phyloP scores from a whole-genome alignment of 176 grass and related monocot species.

The Pontederia paniculata region DNA sequence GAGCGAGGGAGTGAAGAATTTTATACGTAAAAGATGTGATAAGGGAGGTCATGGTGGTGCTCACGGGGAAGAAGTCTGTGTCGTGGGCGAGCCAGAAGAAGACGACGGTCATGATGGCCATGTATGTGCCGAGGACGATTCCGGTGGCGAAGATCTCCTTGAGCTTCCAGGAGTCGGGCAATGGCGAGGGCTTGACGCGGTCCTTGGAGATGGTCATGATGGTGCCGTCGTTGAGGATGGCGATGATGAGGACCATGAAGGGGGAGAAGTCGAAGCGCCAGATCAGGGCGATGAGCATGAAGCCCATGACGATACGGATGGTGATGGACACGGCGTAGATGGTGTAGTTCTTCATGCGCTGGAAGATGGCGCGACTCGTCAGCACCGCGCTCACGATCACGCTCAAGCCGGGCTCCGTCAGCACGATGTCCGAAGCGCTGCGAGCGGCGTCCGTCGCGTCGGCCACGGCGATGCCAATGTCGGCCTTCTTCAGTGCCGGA shows the following conservation, averaged over 20 bases:
- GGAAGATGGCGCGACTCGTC: conserved; percentile 85
- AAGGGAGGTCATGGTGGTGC: background rate
- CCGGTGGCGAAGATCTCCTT: conserved; percentile 92
- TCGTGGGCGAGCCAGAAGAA: conserved; percentile 88
- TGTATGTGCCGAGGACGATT: conserved; percentile 81
- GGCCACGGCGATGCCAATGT: conserved; percentile 90
- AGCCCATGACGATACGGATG: conserved; percentile 80
- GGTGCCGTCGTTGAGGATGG: conserved; percentile 96
- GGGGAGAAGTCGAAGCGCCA: conserved; percentile 92
- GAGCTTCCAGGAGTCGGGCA: conserved; percentile 80
- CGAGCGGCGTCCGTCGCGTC: conserved; percentile 90
- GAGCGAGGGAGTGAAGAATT: background rate
- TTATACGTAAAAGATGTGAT: background rate
- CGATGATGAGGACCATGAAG: conserved; percentile 95
- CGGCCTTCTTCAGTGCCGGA: conserved; percentile 90
- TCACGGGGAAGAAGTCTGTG: conserved; percentile 66
- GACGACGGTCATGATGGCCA: conserved; percentile 74
- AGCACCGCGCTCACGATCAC: conserved; percentile 87
- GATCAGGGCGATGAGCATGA: conserved; percentile 78
- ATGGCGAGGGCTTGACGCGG: conserved; percentile 59
- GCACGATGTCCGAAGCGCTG: conserved; percentile 85
- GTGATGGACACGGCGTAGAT: conserved; percentile 99
- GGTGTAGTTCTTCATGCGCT: conserved; percentile 98
- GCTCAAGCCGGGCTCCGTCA: conserved; percentile 85
- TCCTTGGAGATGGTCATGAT: conserved; percentile 99